Conservation (phyloP, 352 stramenopile species). For the Globisporangium apiculatum region DNA sequence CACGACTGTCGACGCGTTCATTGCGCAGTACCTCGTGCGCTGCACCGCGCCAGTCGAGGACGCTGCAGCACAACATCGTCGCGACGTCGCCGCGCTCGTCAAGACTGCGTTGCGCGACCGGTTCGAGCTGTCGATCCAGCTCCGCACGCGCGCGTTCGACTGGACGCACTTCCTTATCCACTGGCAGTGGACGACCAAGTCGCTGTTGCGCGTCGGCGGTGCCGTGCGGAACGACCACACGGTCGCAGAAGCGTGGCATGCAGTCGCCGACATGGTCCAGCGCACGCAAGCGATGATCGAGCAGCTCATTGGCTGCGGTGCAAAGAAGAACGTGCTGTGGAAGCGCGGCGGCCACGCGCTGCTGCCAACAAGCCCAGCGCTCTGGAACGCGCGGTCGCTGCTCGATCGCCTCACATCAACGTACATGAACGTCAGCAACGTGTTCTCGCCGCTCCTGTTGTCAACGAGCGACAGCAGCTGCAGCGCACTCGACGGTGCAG, state of each 20-base stretch:
- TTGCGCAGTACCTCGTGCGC: slow-evolving; percentile 18
- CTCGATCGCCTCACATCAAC: slow-evolving; percentile 55
- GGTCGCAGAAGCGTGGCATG: slow-evolving; percentile 25
- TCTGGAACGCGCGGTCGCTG: slow-evolving; percentile 71
- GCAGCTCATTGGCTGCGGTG: slow-evolving; percentile 52
- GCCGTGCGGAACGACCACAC: slow-evolving; percentile 4
- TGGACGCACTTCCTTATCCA: slow-evolving; percentile 83
- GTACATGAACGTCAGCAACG: slow-evolving; percentile 38
- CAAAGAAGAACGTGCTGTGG: slow-evolving; percentile 86
- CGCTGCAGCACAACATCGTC: slow-evolving; percentile 2
- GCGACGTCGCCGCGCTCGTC: slow-evolving; percentile 17
- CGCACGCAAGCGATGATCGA: slow-evolving; percentile 68
- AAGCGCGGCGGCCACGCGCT: slow-evolving; percentile 88
- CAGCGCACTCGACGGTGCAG: slow-evolving; percentile 23
- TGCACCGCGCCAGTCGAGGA: background rate
- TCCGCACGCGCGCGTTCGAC: slow-evolving; percentile 44
- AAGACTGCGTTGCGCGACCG: slow-evolving; percentile 46
- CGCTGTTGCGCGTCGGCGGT: slow-evolving; percentile 24
- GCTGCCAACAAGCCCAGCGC: slow-evolving; percentile 44
- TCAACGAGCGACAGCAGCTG: slow-evolving; percentile 12
- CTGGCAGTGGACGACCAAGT: slow-evolving; percentile 75
- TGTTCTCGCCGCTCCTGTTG: slow-evolving; percentile 21
- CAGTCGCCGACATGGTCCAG: slow-evolving; percentile 61
- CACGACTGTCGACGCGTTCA: slow-evolving; percentile 45
- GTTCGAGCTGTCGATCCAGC: slow-evolving; percentile 75